These are phyloP conservation scores for Claviceps monticola DNA, from an alignment of 2,329 filamentous ascomycete species.

Conservation along the genomic window DNA sequence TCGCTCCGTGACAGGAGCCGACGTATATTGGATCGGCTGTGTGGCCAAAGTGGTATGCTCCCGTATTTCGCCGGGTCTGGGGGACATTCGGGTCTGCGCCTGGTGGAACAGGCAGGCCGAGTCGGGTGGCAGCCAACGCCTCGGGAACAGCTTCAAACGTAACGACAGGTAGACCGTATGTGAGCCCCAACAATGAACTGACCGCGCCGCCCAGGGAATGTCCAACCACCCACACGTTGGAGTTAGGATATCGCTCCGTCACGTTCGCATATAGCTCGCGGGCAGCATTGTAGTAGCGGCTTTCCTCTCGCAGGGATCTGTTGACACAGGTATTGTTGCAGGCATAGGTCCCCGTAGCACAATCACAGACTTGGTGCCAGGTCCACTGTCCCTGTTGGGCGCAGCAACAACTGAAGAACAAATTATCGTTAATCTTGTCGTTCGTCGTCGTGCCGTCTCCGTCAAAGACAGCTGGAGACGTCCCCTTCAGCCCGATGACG, in stretches of 20 bases:
- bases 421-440: slow-evolving; percentile 94
- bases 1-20: slow-evolving; percentile 82
- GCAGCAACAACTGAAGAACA: slow-evolving; percentile 97
- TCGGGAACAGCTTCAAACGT: slow-evolving; percentile 92
- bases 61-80: slow-evolving; percentile 59
- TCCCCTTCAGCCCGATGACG: slow-evolving; percentile 87
- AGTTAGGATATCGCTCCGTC: slow-evolving; percentile 70
- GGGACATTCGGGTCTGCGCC: slow-evolving; percentile 57
- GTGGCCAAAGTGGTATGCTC: slow-evolving; percentile 82
- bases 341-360: slow-evolving; percentile 70
- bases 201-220: slow-evolving; percentile 89
- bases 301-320: slow-evolving; percentile 62
- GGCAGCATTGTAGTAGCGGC: slow-evolving; percentile 81
- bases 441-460: slow-evolving; percentile 95
- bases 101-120: slow-evolving; percentile 77
- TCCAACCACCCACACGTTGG: slow-evolving; percentile 79
- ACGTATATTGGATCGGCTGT: slow-evolving; percentile 93
- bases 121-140: slow-evolving; percentile 67
- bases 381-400: slow-evolving; percentile 82
- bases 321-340: slow-evolving; percentile 88
- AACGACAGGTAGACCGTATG: slow-evolving; percentile 79
- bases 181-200: slow-evolving; percentile 75
- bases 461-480: slow-evolving; percentile 80
- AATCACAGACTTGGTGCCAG: slow-evolving; percentile 89
- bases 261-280: slow-evolving; percentile 87